Base-by-base conservation (phyloP, 2,329 filamentous ascomycete species). In the Pseudogymnoascus sp. region DNA sequence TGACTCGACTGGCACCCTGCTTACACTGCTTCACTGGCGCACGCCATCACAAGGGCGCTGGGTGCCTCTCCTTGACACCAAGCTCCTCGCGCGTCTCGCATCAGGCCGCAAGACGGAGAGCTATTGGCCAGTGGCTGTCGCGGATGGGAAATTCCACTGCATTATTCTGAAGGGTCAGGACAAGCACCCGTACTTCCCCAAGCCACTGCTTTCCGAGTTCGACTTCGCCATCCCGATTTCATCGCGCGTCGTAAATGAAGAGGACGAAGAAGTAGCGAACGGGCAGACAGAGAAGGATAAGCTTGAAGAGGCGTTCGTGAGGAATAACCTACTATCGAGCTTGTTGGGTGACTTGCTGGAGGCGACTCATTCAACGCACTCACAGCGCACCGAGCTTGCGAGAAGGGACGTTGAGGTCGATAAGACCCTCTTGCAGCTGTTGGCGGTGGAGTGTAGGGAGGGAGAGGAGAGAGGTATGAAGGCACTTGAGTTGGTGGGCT, bases 81-180 rank as follows among this genome's bases (percentile, higher is more conserved):
- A 82, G 62, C 84, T 88, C 37, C 80, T 99, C 9, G 82, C 90
- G 1, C 91, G 94, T 64, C 82, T 97, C 3, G 88, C 90, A 0
- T 86, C 85, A 2, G 94, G 94, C 25, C 86, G 87, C 62, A 97
- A 96, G 74, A 83, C 88, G 65, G 94, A 99, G 75, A 84, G 81
- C 0, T 99, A 99, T 77, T 99, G 92, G 83, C 94, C 94, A 1
- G 90, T 99, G 33, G 94, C 94, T 0, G 92, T 97, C 1, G 91
- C 93, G 2, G 86, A 92, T 68, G 82, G 89, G 70, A 93, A 89
- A 70, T 99, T 99, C 75, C 93, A 97, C 79, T 99, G 95, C 77
- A 97, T 99, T 75, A 97, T 99, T 68, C 86, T 99, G 71, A 99
- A 99, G 76, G 94, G 94, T 64, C 89, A 89, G 36, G 94, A 99